A percentile compares a stretch with the other conserved stretches of the same genome.
Conservation (phyloP, 129 eudicot species). For the Cynara cardunculus region DNA sequence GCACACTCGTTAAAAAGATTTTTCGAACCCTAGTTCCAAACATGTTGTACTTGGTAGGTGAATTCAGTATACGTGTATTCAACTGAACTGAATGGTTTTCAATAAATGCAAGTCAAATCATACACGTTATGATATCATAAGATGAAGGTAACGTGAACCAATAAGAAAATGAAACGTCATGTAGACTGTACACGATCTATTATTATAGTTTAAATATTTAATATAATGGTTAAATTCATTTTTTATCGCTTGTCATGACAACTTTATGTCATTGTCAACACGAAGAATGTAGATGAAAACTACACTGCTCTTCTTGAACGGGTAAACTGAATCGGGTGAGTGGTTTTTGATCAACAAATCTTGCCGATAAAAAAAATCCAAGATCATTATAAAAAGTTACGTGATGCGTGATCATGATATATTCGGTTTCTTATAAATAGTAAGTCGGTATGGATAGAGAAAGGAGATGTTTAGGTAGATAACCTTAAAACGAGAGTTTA, state of each 20-base stretch:
- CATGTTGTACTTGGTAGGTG: too few relatives aligned
- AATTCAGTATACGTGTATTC: too few relatives aligned
- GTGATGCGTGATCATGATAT: constrained; percentile 11
- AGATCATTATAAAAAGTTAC: constrained; percentile 21
- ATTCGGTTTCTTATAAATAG: not conserved
- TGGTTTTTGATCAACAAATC: constrained; percentile 25
- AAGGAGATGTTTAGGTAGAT: not conserved
- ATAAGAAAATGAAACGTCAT: not conserved
- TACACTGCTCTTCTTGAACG: not conserved
- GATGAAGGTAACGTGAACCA: constrained; percentile 3
- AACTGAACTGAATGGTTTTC: not conserved
- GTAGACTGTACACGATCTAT: constrained; percentile 11
- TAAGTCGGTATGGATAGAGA: not conserved
- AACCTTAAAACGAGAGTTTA: not conserved
- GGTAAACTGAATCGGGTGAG: constrained; percentile 7
- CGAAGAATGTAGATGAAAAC: constrained; percentile 10
- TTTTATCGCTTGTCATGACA: constrained; percentile 17
- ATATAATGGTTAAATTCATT: constrained; percentile 18
- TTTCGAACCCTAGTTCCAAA: too few relatives aligned
- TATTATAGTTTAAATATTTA: not conserved
- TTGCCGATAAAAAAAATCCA: constrained; percentile 35
- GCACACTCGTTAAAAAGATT: too few relatives aligned
- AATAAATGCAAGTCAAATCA: too few relatives aligned
- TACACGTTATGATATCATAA: not conserved
- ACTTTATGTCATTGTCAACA: constrained; percentile 24